Base-by-base conservation (phyloP, 345 rosid species). In the Hevea brasiliensis region DNA sequence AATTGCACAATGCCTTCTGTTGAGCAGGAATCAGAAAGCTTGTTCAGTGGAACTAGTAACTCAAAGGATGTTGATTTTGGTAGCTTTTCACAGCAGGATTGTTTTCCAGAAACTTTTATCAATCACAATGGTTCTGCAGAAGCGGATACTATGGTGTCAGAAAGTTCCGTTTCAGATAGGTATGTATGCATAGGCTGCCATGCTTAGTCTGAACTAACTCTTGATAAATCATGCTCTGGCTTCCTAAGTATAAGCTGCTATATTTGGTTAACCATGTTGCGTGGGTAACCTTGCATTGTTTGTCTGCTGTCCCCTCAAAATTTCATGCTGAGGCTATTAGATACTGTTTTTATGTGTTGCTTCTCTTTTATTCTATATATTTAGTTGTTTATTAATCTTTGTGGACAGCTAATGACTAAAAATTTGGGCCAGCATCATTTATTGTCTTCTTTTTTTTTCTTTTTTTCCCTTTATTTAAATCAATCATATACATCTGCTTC, bases 141-240 rank as follows among this genome's bases (percentile, higher is more conserved):
- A 40, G 76, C 61, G 60, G 63, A 64, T 56, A 67, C 8, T 63
- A 35, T 63, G 74, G 72, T 72, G 65, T 58, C 74, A 48, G 89
- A 72, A 82, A 81, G 82, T 76, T 79, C 86, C 13, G 73, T 75
- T 55, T 74, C 84, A 58, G 77, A 90, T 48, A 84, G 92, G 97
- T 84, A 20, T 37, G 83, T 56, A 35, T 9, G 3, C 37, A 57
- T 50, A 42, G 40, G 74, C 62, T 57, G 61, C 11, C 20, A 14
- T 32, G 37, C 9, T 48, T 65, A 29, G 21, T 24, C 17, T n/a
- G 59, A 42, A 27, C 4, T 13, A 45, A 37, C 13, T 20, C 53
- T n/a, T 8, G 2, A 4, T 21, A 42, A 71, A 44, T 32, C 13
- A 6, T 70, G 14, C 47, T 35, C n/a, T 40, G 40, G 24, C 37